These are phyloP conservation scores for Ustilago vetiveriae DNA, from an alignment of 1,284 basidiomycete genomes.

Conservation along the genomic window DNA sequence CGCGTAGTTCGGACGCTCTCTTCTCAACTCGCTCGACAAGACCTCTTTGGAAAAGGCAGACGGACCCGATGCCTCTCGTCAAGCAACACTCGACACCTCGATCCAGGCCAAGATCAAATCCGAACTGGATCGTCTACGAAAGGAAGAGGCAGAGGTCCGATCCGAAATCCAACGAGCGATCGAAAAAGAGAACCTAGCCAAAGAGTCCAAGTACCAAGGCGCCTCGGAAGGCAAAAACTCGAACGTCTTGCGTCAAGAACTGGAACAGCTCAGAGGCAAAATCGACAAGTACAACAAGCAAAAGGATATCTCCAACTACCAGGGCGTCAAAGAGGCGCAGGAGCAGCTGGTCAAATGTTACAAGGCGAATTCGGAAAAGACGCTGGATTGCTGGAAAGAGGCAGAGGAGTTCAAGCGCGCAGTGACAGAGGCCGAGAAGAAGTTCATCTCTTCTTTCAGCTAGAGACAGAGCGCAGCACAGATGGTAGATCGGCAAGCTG, in stretches of 20 bases:
- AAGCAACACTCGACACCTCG: conserved; percentile 53
- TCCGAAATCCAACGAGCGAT: conserved; percentile 61
- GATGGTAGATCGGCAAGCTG: too few relatives aligned
- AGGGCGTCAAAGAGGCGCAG: conserved; percentile 73
- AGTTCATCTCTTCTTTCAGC: conserved; percentile 40
- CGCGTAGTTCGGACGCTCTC: conserved; percentile 49
- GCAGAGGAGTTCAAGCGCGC: conserved; percentile 78
- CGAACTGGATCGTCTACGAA: conserved; percentile 58
- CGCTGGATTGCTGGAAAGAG: conserved; percentile 81
- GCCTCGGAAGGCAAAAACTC: conserved; percentile 58
- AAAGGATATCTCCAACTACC: conserved; percentile 72
- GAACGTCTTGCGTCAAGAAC: conserved; percentile 55
- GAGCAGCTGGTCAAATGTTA: conserved; percentile 78
- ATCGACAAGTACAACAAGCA: conserved; percentile 78
- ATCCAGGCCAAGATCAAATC: conserved; percentile 60
- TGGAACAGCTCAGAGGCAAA: conserved; percentile 70
- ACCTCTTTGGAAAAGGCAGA: conserved; percentile 40
- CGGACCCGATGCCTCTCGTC: conserved; percentile 45
- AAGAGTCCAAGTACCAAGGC: conserved; percentile 48
- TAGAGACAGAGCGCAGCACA: conserved; percentile 5
- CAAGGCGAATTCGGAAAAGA: conserved; percentile 74
- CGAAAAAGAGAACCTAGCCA: conserved; percentile 61
- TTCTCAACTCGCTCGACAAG: conserved; percentile 52
- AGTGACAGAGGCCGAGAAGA: conserved; percentile 75
- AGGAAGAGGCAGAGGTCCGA: conserved; percentile 59